Conservation (phyloP, 2,329 filamentous ascomycete genomes). For the Myrmaecium sp. region DNA sequence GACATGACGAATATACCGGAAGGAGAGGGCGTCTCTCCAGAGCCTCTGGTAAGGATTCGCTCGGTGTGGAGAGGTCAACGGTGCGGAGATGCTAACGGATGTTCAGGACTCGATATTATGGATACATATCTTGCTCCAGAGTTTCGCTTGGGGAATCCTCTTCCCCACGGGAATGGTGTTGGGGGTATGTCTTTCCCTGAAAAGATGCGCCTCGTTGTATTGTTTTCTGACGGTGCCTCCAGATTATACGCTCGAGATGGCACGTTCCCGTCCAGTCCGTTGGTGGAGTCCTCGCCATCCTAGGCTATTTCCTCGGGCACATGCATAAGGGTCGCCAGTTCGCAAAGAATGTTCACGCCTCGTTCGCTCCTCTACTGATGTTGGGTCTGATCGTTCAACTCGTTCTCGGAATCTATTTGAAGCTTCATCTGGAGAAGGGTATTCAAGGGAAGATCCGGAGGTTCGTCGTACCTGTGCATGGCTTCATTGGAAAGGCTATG, state of each 20-base stretch:
- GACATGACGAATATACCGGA: constrained; percentile 21
- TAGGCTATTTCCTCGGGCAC: constrained; percentile 86
- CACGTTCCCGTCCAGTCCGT: constrained; percentile 77
- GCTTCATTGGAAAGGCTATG: constrained; percentile 71
- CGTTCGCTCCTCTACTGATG: constrained; percentile 68
- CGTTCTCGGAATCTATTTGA: constrained; percentile 69
- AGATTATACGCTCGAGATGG: constrained; percentile 84
- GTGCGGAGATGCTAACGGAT: constrained; percentile 7
- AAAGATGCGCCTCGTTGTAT: background rate
- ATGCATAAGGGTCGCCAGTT: constrained; percentile 82
- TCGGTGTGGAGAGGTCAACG: background rate
- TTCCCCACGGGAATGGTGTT: constrained; percentile 94
- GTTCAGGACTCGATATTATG: constrained; percentile 64
- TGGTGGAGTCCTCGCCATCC: constrained; percentile 56
- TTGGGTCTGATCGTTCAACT: constrained; percentile 63
- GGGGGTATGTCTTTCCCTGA: constrained; percentile 42
- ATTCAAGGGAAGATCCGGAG: constrained; percentile 63
- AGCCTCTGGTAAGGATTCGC: constrained; percentile 15
- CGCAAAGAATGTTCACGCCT: constrained; percentile 59
- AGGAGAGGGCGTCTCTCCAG: constrained; percentile 18
- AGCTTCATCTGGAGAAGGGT: constrained; percentile 72
- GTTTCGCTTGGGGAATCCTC: constrained; percentile 73
- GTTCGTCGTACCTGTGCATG: constrained; percentile 55
- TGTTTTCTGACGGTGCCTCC: constrained; percentile 6
- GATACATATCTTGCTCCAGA: constrained; percentile 84